phyloP scores from a whole-genome alignment of 1,139 yeast genomes.

The Schizosaccharomyces versatilis region DNA sequence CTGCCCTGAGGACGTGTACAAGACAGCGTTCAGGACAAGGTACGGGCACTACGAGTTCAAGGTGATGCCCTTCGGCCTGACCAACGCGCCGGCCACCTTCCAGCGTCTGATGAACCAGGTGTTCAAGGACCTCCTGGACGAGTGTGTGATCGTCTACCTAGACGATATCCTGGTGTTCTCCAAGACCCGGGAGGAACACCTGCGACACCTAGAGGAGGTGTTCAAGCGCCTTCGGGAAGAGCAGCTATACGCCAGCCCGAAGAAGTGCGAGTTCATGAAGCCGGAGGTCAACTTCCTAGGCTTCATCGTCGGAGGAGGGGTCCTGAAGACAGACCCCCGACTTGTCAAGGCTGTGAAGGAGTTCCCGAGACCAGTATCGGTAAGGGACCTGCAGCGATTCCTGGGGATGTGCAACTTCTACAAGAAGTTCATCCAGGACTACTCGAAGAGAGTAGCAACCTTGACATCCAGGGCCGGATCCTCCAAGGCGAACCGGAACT shows the following conservation, averaged over 20 bases:
- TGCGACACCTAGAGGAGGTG: not conserved
- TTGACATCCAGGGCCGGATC: too few species aligned
- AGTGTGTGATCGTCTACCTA: not conserved
- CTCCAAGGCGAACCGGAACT: too few species aligned
- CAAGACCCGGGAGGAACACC: not conserved
- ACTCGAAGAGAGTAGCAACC: too few species aligned
- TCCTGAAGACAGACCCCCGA: too few species aligned
- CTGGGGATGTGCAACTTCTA: too few species aligned
- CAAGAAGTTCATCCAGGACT: too few species aligned
- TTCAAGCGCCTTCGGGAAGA: not conserved
- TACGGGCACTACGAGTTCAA: not conserved
- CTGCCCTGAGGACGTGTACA: not conserved
- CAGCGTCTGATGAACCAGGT: not conserved
- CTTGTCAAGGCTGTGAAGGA: too few species aligned
- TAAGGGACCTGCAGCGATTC: too few species aligned
- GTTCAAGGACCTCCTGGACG: too few species aligned
- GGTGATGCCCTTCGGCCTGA: not conserved
- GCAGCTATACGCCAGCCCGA: not conserved
- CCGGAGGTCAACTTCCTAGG: not conserved
- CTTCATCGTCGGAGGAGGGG: too few species aligned
- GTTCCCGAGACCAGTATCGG: too few species aligned
- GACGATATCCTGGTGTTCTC: not conserved
- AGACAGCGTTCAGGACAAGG: not conserved
- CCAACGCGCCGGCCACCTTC: not conserved
- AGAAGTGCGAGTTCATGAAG: not conserved